Conservation (phyloP, 495 filamentous ascomycete species). For the Parmelia sp. region DNA sequence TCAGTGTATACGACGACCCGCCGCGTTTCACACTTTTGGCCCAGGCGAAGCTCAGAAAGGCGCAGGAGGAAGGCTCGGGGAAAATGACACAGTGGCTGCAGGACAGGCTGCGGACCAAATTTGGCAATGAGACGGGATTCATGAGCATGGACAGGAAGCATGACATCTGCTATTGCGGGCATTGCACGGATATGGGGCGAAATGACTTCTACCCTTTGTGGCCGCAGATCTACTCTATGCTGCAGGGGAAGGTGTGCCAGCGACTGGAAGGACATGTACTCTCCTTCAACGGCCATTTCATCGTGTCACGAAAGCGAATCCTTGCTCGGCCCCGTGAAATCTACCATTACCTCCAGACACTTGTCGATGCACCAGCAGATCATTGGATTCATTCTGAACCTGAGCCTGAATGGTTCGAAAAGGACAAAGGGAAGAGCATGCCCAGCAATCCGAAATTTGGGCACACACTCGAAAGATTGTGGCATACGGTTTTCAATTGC, state of each 20-base stretch:
- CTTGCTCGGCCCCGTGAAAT: not conserved
- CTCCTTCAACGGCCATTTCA: constrained; percentile 20
- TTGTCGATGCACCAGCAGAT: constrained; percentile 12
- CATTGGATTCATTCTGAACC: constrained; percentile 17
- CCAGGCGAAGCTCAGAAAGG: constrained; percentile 17
- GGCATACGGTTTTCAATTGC: constrained; percentile 15
- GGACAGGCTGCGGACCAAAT: constrained; percentile 3
- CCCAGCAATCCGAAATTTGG: constrained; percentile 15
- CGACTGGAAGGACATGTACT: constrained; percentile 12
- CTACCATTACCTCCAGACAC: constrained; percentile 8
- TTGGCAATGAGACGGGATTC: constrained; percentile 12
- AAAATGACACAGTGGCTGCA: constrained; percentile 10
- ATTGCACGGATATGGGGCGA: constrained; percentile 13
- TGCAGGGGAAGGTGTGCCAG: constrained; percentile 14
- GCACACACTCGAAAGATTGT: constrained; percentile 15
- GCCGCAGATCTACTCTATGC: constrained; percentile 15
- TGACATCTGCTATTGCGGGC: constrained; percentile 18
- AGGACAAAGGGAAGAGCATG: constrained; percentile 14
- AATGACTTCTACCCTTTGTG: constrained; percentile 18
- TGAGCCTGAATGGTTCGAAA: constrained; percentile 12
- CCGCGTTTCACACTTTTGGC: constrained; percentile 17
- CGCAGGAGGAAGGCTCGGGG: constrained; percentile 4
- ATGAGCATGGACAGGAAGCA: constrained; percentile 21
- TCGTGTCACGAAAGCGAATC: constrained; percentile 14
- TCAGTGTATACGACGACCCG: constrained; percentile 6